phyloP scores from a whole-genome alignment of 176 grass and related monocot species.

The Miscanthus lutarioriparius region DNA sequence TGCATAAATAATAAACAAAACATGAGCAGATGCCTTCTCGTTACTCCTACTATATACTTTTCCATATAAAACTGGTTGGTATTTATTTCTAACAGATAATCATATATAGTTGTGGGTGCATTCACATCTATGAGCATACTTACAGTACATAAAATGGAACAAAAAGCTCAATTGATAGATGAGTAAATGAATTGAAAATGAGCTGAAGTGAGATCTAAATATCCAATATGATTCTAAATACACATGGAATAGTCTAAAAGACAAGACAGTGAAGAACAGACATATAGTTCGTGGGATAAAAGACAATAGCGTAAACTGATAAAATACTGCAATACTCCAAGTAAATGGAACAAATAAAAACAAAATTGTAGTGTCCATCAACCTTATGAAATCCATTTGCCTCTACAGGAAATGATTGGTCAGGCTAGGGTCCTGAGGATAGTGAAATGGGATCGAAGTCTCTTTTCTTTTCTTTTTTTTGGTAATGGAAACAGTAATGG shows the following conservation, averaged over 20 bases:
- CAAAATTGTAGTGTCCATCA: not conserved
- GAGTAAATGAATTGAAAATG: not conserved
- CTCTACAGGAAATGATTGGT: slow-evolving; percentile 1
- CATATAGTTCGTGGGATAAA: too few relatives aligned
- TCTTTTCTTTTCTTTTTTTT: not conserved
- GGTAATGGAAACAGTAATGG: not conserved
- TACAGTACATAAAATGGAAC: not conserved
- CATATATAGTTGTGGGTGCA: not conserved
- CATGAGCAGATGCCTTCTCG: slow-evolving; percentile 11
- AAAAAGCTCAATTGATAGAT: not conserved
- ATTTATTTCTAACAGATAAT: not conserved
- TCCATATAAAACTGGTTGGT: not conserved
- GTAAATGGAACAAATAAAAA: slow-evolving; percentile 15
- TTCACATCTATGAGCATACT: not conserved
- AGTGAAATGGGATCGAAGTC: not conserved
- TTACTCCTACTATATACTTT: not conserved
- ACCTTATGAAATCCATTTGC: not conserved
- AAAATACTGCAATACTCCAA: not conserved
- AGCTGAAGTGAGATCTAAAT: not conserved
- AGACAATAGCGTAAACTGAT: not conserved
- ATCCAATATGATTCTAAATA: not conserved
- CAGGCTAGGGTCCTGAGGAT: not conserved
- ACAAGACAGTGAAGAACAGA: too few relatives aligned
- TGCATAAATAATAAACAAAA: slow-evolving; percentile 48
- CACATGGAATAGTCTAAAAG: too few relatives aligned